These are phyloP conservation scores for Dipteronia sinensis DNA, from an alignment of 345 rosid genomes.

Conservation along the genomic window DNA sequence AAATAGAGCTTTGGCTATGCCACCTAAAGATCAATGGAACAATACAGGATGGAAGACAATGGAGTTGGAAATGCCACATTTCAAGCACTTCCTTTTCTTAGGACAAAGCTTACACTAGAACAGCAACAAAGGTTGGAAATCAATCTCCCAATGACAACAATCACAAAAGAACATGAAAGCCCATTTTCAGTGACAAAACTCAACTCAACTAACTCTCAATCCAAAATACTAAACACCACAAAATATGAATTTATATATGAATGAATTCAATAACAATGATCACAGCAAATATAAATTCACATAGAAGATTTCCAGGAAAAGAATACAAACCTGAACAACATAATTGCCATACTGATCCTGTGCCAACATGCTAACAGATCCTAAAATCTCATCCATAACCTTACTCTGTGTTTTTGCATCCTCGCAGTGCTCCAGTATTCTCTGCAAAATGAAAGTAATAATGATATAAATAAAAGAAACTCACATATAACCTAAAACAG, in stretches of 20 bases:
- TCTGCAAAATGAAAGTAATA: conserved; percentile 35
- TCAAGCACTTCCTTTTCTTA: background rate
- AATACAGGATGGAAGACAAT: background rate
- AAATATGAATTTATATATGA: background rate
- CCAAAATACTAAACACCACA: background rate
- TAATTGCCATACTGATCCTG: conserved; percentile 76
- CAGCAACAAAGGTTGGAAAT: background rate
- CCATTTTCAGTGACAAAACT: background rate
- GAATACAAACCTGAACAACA: conserved; percentile 56
- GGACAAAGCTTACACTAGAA: background rate
- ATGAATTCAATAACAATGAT: background rate
- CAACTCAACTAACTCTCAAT: background rate
- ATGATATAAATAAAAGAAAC: background rate
- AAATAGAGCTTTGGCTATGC: too few species aligned
- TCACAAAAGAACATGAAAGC: background rate
- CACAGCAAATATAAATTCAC: background rate
- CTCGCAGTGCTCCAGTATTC: conserved; percentile 62
- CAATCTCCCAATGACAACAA: background rate
- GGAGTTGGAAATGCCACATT: background rate
- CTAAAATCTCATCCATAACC: conserved; percentile 68
- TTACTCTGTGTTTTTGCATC: conserved; percentile 47
- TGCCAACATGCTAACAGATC: conserved; percentile 59
- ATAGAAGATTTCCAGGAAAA: conserved; percentile 7
- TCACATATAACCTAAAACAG: background rate
- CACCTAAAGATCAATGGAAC: too few species aligned